Evolutionary conservation across 495 filamentous ascomycete species (phyloP).

Genomic region (Aspergillus olivimuriae): DNA sequence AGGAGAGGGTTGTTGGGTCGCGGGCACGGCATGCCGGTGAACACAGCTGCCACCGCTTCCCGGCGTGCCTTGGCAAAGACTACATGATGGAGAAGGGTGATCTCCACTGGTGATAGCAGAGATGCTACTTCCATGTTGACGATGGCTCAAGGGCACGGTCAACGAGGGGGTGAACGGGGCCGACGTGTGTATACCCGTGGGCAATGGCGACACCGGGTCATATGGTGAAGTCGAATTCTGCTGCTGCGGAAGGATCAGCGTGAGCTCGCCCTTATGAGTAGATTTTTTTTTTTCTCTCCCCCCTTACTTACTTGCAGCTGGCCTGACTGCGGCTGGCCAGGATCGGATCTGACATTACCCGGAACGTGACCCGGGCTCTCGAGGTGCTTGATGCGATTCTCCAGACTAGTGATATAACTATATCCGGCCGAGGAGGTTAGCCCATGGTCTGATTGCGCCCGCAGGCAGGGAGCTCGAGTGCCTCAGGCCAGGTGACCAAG

Average conservation of each 20-base stretch:
- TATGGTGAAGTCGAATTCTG: slow-evolving; percentile 1
- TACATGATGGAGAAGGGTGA: slow-evolving; percentile 2
- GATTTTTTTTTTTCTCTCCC: too few relatives aligned
- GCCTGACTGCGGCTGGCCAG: slow-evolving; percentile 4
- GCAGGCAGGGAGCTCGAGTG: too few relatives aligned
- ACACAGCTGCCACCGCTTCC: neutral
- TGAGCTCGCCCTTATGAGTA: too few relatives aligned
- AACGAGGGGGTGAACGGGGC: neutral
- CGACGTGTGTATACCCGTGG: neutral
- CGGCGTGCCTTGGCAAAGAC: slow-evolving; percentile 3
- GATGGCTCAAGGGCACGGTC: neutral
- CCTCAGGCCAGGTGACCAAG: too few relatives aligned
- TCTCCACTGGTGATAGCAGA: slow-evolving; percentile 1
- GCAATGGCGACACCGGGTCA: slow-evolving; percentile 2
- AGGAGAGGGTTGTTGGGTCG: neutral
- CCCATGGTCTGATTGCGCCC: too few relatives aligned
- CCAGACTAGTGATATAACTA: slow-evolving; percentile 24
- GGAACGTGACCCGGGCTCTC: slow-evolving; percentile 15
- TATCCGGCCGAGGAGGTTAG: neutral
- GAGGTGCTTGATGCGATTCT: slow-evolving; percentile 24
- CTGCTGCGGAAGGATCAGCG: neutral
- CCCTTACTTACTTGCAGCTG: slow-evolving; percentile 12
- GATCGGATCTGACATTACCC: neutral
- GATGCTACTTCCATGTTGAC: neutral
- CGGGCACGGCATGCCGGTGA: neutral